Percentiles rank a stretch among this genome's conserved stretches.
Conservation (phyloP, 2,329 filamentous ascomycete species). For the Apiospora arundinis region DNA sequence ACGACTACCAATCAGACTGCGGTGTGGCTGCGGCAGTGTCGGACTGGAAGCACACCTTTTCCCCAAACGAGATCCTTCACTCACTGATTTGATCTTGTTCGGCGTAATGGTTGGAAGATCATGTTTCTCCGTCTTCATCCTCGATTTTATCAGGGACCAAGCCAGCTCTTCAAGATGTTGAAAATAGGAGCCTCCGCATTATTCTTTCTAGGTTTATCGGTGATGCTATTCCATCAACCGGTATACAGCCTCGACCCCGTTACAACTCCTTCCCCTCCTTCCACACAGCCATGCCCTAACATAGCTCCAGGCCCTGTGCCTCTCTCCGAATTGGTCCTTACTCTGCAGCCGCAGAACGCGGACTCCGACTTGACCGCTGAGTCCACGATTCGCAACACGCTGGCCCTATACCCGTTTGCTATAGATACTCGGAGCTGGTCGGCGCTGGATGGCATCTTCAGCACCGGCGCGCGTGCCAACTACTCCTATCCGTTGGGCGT, state of each 20-base stretch:
- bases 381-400: conserved; percentile 4
- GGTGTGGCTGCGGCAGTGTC: neutral
- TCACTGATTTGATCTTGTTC: neutral
- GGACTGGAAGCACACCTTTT: neutral
- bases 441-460: conserved; percentile 10
- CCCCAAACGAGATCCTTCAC: neutral
- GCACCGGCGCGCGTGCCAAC: neutral
- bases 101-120: neutral
- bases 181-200: neutral
- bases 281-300: neutral
- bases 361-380: neutral
- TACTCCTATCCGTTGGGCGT: conserved; percentile 12
- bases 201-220: neutral
- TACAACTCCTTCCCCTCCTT: neutral
- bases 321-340: neutral
- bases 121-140: neutral
- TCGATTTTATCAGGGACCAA: neutral
- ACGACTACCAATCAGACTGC: neutral
- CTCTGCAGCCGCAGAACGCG: neutral
- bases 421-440: neutral
- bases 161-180: neutral
- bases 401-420: conserved; percentile 10
- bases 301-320: conserved; percentile 2
- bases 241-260: neutral
- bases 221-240: neutral